Evolutionary conservation across 176 grass and related monocot genomes (phyloP).

Genomic region (Tuctoria greenei): DNA sequence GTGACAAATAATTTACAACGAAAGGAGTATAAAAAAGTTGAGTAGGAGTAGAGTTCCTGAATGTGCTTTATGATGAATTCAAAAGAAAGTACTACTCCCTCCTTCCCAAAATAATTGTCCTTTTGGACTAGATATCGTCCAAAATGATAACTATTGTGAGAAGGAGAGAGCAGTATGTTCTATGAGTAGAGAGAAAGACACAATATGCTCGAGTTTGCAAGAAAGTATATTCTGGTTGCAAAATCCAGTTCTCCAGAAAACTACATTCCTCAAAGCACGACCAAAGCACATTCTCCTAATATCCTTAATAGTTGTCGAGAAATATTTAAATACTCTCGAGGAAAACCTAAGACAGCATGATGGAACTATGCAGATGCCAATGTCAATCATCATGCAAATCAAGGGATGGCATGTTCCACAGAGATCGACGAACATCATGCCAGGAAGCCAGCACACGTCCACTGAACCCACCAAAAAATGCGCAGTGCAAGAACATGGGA

Average conservation of each 20-base stretch:
- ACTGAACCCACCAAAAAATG: background rate
- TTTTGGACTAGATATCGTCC: too few relatives aligned
- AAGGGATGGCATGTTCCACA: background rate
- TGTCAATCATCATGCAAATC: constrained; percentile 27
- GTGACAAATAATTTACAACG: too few relatives aligned
- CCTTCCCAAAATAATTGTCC: too few relatives aligned
- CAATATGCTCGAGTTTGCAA: constrained; percentile 30
- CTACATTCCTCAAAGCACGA: constrained; percentile 26
- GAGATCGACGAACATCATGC: constrained; percentile 16
- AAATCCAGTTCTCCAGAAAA: constrained; percentile 33
- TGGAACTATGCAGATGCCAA: background rate
- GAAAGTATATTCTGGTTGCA: too few relatives aligned
- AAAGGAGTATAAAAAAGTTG: too few relatives aligned
- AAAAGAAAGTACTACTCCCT: too few relatives aligned
- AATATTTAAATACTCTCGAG: constrained; percentile 38
- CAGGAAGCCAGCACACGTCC: background rate
- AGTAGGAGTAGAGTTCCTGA: too few relatives aligned
- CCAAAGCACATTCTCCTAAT: constrained; percentile 44
- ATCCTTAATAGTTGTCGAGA: constrained; percentile 24
- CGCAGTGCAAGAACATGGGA: background rate
- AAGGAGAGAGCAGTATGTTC: too few relatives aligned
- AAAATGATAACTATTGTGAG: too few relatives aligned
- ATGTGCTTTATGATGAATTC: too few relatives aligned
- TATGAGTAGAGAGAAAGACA: too few relatives aligned
- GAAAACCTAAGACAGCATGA: constrained; percentile 13